Base-by-base conservation (phyloP, 169 alveolate species). In the Eimeria sp. region DNA sequence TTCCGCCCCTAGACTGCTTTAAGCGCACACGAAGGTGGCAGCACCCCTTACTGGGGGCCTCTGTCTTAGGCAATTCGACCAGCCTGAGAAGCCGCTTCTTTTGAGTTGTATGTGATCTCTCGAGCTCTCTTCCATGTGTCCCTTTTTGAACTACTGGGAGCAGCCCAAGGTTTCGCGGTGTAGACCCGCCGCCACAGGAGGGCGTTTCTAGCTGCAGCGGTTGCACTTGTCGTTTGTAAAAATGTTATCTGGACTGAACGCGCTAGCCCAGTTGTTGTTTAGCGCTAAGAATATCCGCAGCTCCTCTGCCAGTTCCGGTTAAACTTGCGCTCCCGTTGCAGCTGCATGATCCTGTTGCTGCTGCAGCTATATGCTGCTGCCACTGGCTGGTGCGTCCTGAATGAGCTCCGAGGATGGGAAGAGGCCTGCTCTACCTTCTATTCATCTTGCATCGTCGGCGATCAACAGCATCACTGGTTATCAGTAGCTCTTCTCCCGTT, bases 1-100 rank as follows among this genome's bases (percentile, higher is more conserved):
- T 27, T 7, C 47, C 47, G 22, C 22, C 82, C 49, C 51, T 34
- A 34, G 40, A 34, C 43, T 3, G 49, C 47, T 14, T 40, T 67
- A 14, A 1, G 11, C 40, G 25, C 78, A 67, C 78, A 22, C 11
- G 63, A 54, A 27, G 78, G 78, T 27, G 43, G 78, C 30, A 67
- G 78, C 78, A 67, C 47, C 61, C 63, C 61, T 76, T 34, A 16
- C 58, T 7, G 11, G 73, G 90, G 90, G 90, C 90, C 90, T 72
- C 90, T 82, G 90, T 82, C 90, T 51, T 82, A 63, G 13, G 73
- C 25, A 2, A 0, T 72, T 82, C 58, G 25, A n/a, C 73, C 90
- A 22, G 61, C 63, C 14, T 10, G 22, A 40, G 49, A 7, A 70
- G 82, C 51, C 43, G 51, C 49, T 34, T 70, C 49, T 70, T 70